Percentiles rank a stretch among this genome's conserved stretches.
phyloP scores from a whole-genome alignment of 331 rosid genomes.

The Phaseolus coccineus region DNA sequence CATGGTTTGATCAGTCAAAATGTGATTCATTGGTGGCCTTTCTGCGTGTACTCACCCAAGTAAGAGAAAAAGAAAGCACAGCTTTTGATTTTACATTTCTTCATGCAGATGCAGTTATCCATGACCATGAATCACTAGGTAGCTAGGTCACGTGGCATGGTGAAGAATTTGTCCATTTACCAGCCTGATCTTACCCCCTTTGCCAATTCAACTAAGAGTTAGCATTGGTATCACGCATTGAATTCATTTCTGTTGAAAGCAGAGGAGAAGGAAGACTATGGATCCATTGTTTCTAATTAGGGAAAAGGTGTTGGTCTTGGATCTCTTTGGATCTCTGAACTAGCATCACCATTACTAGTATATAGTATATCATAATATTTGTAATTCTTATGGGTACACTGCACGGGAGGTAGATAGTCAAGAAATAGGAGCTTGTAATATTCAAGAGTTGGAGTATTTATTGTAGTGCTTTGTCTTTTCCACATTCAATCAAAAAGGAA shows the following conservation, averaged over 20 bases:
- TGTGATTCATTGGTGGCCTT: neutral
- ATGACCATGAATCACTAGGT: slow-evolving; percentile 40
- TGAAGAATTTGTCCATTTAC: slow-evolving; percentile 48
- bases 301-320: slow-evolving; percentile 31
- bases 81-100: slow-evolving; percentile 34
- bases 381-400: slow-evolving; percentile 23
- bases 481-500: slow-evolving; percentile 29
- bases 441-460: slow-evolving; percentile 39
- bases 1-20: slow-evolving; percentile 20
- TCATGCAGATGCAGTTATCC: slow-evolving; percentile 46
- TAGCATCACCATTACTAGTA: neutral
- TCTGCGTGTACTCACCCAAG: neutral
- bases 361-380: neutral
- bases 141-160: slow-evolving; percentile 1
- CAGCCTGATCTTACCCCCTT: neutral
- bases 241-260: slow-evolving; percentile 24
- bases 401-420: slow-evolving; percentile 39
- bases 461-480: slow-evolving; percentile 18
- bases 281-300: slow-evolving; percentile 1
- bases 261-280: slow-evolving; percentile 8
- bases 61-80: neutral
- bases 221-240: slow-evolving; percentile 43
- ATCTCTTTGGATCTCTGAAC: slow-evolving; percentile 14
- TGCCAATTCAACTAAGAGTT: slow-evolving; percentile 49
- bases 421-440: slow-evolving; percentile 29